Evolutionary conservation across 768 basidiomycete species (phyloP).

Genomic region (Suillus americanus): DNA sequence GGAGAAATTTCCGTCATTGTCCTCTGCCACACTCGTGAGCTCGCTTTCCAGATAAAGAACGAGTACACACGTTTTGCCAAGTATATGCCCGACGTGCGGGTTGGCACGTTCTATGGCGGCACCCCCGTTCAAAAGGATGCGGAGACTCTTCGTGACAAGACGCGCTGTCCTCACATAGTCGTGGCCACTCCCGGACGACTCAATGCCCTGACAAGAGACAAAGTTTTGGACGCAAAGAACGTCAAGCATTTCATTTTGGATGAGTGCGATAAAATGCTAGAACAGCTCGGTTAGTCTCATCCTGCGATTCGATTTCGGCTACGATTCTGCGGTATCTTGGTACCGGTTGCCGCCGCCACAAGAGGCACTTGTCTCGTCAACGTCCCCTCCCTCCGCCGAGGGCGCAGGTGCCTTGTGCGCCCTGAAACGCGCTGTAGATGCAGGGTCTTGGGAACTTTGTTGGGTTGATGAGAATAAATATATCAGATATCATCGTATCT

Average conservation of each 20-base stretch:
- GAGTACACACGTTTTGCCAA: slow-evolving; percentile 99
- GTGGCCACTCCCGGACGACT: slow-evolving; percentile 98
- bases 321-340: slow-evolving; percentile 39
- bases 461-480: slow-evolving; percentile 30
- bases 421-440: slow-evolving; percentile 39
- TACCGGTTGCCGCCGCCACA: slow-evolving; percentile 37
- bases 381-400: slow-evolving; percentile 39
- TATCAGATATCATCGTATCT: neutral
- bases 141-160: slow-evolving; percentile 92
- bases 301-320: slow-evolving; percentile 65
- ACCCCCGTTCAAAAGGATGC: slow-evolving; percentile 93
- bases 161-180: slow-evolving; percentile 97
- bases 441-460: slow-evolving; percentile 36
- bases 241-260: slow-evolving; percentile 99
- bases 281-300: slow-evolving; percentile 98
- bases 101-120: slow-evolving; percentile 97
- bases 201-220: slow-evolving; percentile 94
- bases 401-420: slow-evolving; percentile 38
- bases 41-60: slow-evolving; percentile 99
- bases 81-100: slow-evolving; percentile 99
- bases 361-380: slow-evolving; percentile 37
- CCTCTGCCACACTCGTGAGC: slow-evolving; percentile 97
- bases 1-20: slow-evolving; percentile 98
- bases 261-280: slow-evolving; percentile 99
- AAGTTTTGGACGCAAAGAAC: slow-evolving; percentile 90